Evolutionary conservation across 2,329 filamentous ascomycete genomes (phyloP), one percentile per base, ranked within the genome.

Genomic region (Ceratocystis albifundus): DNA sequence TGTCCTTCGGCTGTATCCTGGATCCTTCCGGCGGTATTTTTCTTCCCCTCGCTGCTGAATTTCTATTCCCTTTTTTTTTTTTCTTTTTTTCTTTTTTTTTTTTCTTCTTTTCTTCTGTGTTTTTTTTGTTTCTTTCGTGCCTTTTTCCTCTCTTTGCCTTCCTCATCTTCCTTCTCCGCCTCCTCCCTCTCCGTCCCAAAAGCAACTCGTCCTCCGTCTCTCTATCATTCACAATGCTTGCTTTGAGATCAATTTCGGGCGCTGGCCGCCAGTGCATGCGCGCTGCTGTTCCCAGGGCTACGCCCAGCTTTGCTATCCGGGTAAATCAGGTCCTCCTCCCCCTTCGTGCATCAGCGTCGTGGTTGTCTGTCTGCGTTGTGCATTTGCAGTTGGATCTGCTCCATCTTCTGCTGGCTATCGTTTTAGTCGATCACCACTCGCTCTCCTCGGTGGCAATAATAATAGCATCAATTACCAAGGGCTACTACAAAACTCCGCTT

Each of bases 191-290:
- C n/a, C n/a, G n/a, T n/a, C n/a, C n/a, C n/a, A n/a, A n/a, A 30
- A 70, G 66, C 69, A 61, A 44, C 62, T 68, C 61, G 8, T 66
- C 65, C 65, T 62, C 68, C 65, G 64, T 57, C 65, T 67, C 55
- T 70, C 69, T 69, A 66, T 71, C 72, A 68, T 71, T 77, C 82
- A 88, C 76, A 74, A 96, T 96, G 91, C 82, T 96, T 79, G 86
- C 88, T 78, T 80, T 88, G 76, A 88, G 90, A 79, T 85, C 86
- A 73, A 84, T 92, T 77, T 85, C 86, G 77, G 84, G 84, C 74
- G 87, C 89, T 74, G 84, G 85, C 77, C 84, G 83, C 78, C 89
- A 95, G 80, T 89, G 85, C 82, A 80, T 92, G 77, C 86, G 87
- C 77, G 82, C 84, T 41, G 82, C 84, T 41, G 66, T 68, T 74